Base-by-base conservation (phyloP, 345 rosid species). In the Populus tremula region DNA sequence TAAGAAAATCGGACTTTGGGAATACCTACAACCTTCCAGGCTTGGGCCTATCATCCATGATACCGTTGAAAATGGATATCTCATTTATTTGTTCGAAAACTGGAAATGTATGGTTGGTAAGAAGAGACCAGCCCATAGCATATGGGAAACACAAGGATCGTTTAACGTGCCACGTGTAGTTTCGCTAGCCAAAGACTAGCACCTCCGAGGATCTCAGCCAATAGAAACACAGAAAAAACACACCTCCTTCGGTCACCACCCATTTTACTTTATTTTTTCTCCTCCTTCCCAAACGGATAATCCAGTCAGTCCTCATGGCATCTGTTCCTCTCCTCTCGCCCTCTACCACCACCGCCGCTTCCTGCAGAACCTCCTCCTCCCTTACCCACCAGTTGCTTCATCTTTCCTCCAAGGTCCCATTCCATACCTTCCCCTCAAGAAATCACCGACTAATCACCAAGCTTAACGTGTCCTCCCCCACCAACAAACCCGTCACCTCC, bases 391-490 rank as follows among this genome's bases (percentile, higher is more conserved):
- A 65, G 2, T 79, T 78, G 18, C 77, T 72, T 73, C 69, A 71
- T 5, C 77, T 65, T 68, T 49, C 80, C 70, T 62, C 81, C 67
- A 82, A 77, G 27, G 65, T 80, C 41, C 77, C 76, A 20, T 67
- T 78, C 79, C 69, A 33, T 49, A 72, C 71, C 50, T 77, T 75
- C 73, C 67, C 74, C 29, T n/a, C 69, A 53, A 76, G 63, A 73
- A 61, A 20, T 20, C 61, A 41, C 83, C 70, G 88, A 70, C 84
- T 76, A 8, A 38, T 71, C 53, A 87, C 90, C 53, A 84, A 73
- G 81, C 82, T 89, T 80, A 83, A 67, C 77, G 91, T 87, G 1
- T 88, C 95, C 82, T 85, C 89, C 71, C 86, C 87, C 27, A 61
- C 92, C 3, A 88, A 87, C 83, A 85, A 79, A 80, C 76, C 84